phyloP scores from a whole-genome alignment of 768 basidiomycete genomes.

The Suillus spraguei region DNA sequence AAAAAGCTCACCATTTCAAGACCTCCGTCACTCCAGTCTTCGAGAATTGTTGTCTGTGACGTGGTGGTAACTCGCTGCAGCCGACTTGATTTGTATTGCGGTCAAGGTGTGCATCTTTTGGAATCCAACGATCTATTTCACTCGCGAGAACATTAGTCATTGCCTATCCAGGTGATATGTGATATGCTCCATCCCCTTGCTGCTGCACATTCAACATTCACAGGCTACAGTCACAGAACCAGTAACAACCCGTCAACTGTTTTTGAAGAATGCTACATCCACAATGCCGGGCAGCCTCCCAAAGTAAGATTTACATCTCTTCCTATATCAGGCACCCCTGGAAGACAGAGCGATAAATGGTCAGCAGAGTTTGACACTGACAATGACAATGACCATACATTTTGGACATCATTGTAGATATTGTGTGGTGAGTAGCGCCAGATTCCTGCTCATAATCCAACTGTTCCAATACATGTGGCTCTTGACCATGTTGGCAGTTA shows the following conservation, averaged over 20 bases:
- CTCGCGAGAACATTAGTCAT: not conserved
- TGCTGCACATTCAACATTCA: slow-evolving; percentile 66
- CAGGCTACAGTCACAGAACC: slow-evolving; percentile 76
- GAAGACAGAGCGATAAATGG: not conserved
- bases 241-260: slow-evolving; percentile 84
- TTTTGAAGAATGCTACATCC: slow-evolving; percentile 57
- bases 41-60: not conserved
- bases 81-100: not conserved
- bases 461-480: not conserved
- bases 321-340: not conserved
- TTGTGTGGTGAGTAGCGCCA: not conserved
- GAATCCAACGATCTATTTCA: not conserved
- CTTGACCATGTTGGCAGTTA: not conserved
- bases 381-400: not conserved
- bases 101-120: not conserved
- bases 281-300: not conserved
- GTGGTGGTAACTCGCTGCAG: not conserved
- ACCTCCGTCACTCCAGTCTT: not conserved
- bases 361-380: not conserved
- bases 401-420: not conserved
- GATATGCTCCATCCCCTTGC: slow-evolving; percentile 20
- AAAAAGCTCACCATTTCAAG: not conserved
- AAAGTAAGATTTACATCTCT: not conserved
- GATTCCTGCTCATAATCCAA: not conserved
- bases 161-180: not conserved